Base-by-base conservation (phyloP, 2,329 filamentous ascomycete species). In the Ophiocordyceps unilateralis region DNA sequence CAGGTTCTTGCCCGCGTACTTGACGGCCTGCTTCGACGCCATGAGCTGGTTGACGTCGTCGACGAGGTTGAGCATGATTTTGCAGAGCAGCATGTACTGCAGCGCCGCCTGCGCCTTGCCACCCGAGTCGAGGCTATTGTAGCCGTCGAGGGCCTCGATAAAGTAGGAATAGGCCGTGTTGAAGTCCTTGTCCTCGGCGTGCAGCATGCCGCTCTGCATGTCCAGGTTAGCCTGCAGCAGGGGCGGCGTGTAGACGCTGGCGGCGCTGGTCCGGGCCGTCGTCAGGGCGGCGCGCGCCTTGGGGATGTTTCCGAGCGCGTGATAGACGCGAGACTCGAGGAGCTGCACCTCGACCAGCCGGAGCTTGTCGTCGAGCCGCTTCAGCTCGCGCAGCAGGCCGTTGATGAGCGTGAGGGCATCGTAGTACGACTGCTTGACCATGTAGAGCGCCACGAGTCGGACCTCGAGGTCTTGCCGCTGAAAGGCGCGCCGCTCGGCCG, bases 11-110 rank as follows among this genome's bases (percentile, higher is more conserved):
- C 89, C 87, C 26, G 88, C 88, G 59, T 98, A 96, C 65, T 93
- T 91, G 58, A 93, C 78, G 34, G 93, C 91, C 63, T 95, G 88
- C 74, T 98, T 98, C 43, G 86, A 93, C 24, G 83, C 78, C 78
- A 98, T 86, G 52, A 98, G 76, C 58, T 83, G 78, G 66, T 89
- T 93, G 61, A 98, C 89, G 62, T 98, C 93, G 68, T 96, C 88
- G 51, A 79, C 86, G 36, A 93, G 73, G 66, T 98, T 98, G 53
- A 98, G 74, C 93, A 98, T 98, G 63, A 98, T 91, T 71, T 98
- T 98, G 78, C 91, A 96, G 30, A 98, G 79, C 43, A 98, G 76
- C 91, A 98, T 98, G 72, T 98, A 98, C 69, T 98, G 91, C 50
- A 98, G 71, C 11, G 91, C 87, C 12, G 89, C 85, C n/a, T 89